Evolutionary conservation across 805 yeast genomes (phyloP).

Genomic region (Starmerella apicola): DNA sequence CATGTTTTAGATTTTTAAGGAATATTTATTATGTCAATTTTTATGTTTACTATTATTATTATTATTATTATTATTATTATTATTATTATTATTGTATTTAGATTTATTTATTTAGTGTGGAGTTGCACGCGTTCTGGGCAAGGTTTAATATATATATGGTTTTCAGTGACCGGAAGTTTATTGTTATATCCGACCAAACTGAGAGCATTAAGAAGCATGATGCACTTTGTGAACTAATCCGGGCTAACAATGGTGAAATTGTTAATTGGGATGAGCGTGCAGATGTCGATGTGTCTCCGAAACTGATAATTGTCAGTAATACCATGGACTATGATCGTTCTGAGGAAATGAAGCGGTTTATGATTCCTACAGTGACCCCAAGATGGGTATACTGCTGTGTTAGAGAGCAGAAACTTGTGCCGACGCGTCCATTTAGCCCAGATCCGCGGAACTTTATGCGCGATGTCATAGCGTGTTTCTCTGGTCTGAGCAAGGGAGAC

Average conservation of each 20-base stretch:
- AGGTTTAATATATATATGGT: too few species aligned
- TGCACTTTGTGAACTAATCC: conserved; percentile 11
- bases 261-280: conserved; percentile 21
- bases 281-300: conserved; percentile 26
- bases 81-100: too few species aligned
- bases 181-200: conserved; percentile 11
- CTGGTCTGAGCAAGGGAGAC: conserved; percentile 46
- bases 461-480: conserved; percentile 43
- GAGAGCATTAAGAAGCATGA: conserved; percentile 8
- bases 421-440: conserved; percentile 55
- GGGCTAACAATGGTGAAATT: conserved; percentile 18
- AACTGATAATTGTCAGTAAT: conserved; percentile 36
- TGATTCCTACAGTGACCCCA: conserved; percentile 56
- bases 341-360: conserved; percentile 34
- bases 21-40: too few species aligned
- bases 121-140: too few species aligned
- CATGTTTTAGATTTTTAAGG: too few species aligned
- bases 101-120: too few species aligned
- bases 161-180: conserved; percentile 18
- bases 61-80: too few species aligned
- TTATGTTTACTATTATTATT: too few species aligned
- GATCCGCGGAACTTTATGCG: conserved; percentile 55
- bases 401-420: conserved; percentile 32
- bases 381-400: conserved; percentile 48
- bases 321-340: conserved; percentile 43